phyloP scores from a whole-genome alignment of 2,329 filamentous ascomycete genomes.

The Aureobasidium pullulans region DNA sequence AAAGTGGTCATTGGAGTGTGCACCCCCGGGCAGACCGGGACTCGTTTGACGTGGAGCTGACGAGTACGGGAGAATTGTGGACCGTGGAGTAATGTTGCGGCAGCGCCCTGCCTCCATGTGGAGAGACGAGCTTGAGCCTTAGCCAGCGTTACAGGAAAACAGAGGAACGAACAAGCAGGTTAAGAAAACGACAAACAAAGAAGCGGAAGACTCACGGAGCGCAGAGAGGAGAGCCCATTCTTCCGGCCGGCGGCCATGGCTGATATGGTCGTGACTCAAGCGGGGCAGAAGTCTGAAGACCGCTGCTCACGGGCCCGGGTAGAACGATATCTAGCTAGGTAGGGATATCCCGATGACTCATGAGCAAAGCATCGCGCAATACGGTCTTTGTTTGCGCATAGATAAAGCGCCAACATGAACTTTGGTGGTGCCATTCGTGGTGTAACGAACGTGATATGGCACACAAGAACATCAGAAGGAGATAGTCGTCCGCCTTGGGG shows the following conservation, averaged over 20 bases:
- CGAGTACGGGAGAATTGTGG: slow-evolving; percentile 9
- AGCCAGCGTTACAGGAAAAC: not conserved
- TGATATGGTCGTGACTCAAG: not conserved
- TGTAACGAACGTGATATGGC: not conserved
- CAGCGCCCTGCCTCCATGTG: not conserved
- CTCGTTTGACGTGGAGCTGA: slow-evolving; percentile 1
- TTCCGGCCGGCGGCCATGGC: not conserved
- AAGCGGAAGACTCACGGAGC: not conserved
- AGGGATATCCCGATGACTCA: not conserved
- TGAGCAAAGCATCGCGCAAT: not conserved
- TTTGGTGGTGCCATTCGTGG: not conserved
- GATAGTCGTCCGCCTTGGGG: not conserved
- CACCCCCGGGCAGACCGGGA: not conserved
- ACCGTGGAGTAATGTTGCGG: not conserved
- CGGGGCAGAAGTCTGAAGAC: not conserved
- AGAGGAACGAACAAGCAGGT: not conserved
- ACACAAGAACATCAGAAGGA: too few relatives aligned
- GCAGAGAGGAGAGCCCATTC: not conserved
- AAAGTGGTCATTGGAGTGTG: not conserved
- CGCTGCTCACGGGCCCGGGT: not conserved
- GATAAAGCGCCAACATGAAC: not conserved
- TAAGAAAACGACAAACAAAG: not conserved
- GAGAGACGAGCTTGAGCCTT: not conserved
- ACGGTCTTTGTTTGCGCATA: not conserved
- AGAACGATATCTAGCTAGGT: not conserved